Evolutionary conservation across 2,329 filamentous ascomycete genomes (phyloP), one percentile per base, ranked within the genome.

Genomic region (Xylaria arbuscula): DNA sequence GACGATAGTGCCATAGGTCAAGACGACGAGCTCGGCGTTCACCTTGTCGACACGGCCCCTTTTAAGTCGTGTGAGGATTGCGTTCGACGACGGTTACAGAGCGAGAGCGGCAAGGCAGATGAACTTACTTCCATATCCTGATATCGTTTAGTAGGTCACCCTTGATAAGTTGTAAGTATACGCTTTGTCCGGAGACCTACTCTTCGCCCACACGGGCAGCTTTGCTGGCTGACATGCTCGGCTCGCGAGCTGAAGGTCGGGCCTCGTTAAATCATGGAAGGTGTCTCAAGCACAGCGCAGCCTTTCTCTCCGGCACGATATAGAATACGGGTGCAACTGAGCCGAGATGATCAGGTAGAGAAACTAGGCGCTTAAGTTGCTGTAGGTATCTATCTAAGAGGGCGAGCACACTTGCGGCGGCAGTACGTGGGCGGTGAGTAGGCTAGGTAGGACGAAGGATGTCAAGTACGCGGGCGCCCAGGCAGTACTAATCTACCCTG

Each of bases 1-100:
- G 66, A 99, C 96, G 71, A 99, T 97, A 28, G 96, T 98, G 78
- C 96, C 96, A 81, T 99, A 99, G 38, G 96, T 99, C 76, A 99
- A 88, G 54, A 94, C 98, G 61, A 99, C 95, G 69, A 99, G 88
- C 84, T 99, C 96, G 72, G 96, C 93, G 82, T 98, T 98, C 84
- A 98, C 94, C 83, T 98, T 98, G 83, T 98, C 95, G 77, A 98
- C 92, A 77, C 94, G 92, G 68, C 93, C 97, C 83, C 95, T 98
- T 80, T 24, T 15, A 38, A 58, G 38, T 38, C 19, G 54, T 56
- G 53, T 77, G 58, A 77, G 67, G 50, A 59, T 48, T 58, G 56
- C 11, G 58, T 64, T 57, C 56, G n/a, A 53, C 19, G 28, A 58
- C 10, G 34, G 9, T 24, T 17, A 42, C 60, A n/a, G 53, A 62